Base-by-base conservation (phyloP, 345 rosid genomes). In the Cardamine occulta region DNA sequence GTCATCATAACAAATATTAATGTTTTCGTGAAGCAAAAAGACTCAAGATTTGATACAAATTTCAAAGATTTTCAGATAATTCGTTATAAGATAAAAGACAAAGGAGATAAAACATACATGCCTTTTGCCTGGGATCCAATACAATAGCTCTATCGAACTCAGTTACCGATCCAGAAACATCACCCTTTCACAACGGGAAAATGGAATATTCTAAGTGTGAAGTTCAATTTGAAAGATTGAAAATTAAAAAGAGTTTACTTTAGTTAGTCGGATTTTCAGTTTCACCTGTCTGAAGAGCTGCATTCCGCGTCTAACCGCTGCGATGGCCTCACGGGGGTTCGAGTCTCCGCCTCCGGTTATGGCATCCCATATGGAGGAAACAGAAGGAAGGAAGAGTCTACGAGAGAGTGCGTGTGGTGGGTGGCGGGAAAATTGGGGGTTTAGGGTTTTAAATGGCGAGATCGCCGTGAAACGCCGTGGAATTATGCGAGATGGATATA, bases 91-190 rank as follows among this genome's bases (percentile, higher is more conserved):
- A n/a, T n/a, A n/a, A n/a, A n/a, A n/a, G n/a, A n/a, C n/a, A n/a
- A n/a, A n/a, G 45, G 12, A 64, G 2, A 55, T 7, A 19, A 59
- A 70, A 86, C 93, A 19, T 85, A 91, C 98, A 87, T 40, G 93
- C 95, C 84, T 85, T 89, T 81, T 89, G 95, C 60, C 91, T 82
- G 54, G 93, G 82, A 80, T 91, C 95, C 76, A 89, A 72, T 69
- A 82, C 91, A 19, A 91, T 88, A 47, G 98, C 97, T 83, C 73
- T 83, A 48, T 91, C 95, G 28, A 90, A 91, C 64, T 91, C 96
- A 13, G 52, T 63, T 70, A 91, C 67, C 39, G 98, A 94, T 15
- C 93, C 95, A 56, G 79, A 47, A 21, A 86, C 88, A 84, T 91
- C 98, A 61, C 98, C 98, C 97, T 94, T 52, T 23, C 32, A 74